Evolutionary conservation across 805 yeast genomes (phyloP).

Genomic region (Starmerella davenportii): DNA sequence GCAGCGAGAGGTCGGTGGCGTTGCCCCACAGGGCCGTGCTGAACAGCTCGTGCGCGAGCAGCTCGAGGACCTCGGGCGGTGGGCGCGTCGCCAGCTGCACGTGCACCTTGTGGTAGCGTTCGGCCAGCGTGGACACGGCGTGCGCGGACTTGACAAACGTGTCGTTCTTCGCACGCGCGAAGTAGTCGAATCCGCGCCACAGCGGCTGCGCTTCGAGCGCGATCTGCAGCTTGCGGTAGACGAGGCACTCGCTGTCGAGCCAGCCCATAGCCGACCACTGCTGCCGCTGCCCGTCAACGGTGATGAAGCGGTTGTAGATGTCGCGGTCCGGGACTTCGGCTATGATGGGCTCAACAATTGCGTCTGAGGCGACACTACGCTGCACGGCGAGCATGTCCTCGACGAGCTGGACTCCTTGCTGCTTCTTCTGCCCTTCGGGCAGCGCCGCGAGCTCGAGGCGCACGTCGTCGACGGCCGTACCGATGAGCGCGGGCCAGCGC

Average conservation of each 20-base stretch:
- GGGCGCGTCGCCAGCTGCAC: conserved; percentile 14
- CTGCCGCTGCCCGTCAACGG: conserved; percentile 21
- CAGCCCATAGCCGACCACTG: conserved; percentile 83
- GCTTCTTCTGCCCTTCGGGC: conserved; percentile 18
- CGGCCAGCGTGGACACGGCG: conserved; percentile 71
- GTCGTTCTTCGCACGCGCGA: conserved; percentile 46
- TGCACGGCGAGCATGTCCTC: conserved; percentile 29
- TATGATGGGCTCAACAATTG: conserved; percentile 29
- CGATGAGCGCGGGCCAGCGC: conserved; percentile 77
- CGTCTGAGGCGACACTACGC: conserved; percentile 23
- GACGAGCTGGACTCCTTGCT: conserved; percentile 34
- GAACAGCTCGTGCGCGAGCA: conserved; percentile 63
- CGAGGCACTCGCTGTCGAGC: conserved; percentile 70
- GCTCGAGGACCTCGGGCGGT: conserved; percentile 27
- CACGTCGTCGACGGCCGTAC: conserved; percentile 50
- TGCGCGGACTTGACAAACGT: conserved; percentile 56
- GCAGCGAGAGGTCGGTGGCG: conserved; percentile 81
- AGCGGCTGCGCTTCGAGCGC: conserved; percentile 20
- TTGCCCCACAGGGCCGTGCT: conserved; percentile 95
- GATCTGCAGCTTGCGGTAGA: conserved; percentile 39
- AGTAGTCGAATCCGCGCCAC: conserved; percentile 54
- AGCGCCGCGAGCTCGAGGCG: conserved; percentile 21
- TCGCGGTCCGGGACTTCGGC: conserved; percentile 29
- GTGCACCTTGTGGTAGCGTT: conserved; percentile 34
- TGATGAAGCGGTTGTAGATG: conserved; percentile 32